Percentiles rank a stretch among this genome's conserved stretches.
Evolutionary conservation across 1,284 basidiomycete species (phyloP).

Genomic region (Malassezia sympodialis): DNA sequence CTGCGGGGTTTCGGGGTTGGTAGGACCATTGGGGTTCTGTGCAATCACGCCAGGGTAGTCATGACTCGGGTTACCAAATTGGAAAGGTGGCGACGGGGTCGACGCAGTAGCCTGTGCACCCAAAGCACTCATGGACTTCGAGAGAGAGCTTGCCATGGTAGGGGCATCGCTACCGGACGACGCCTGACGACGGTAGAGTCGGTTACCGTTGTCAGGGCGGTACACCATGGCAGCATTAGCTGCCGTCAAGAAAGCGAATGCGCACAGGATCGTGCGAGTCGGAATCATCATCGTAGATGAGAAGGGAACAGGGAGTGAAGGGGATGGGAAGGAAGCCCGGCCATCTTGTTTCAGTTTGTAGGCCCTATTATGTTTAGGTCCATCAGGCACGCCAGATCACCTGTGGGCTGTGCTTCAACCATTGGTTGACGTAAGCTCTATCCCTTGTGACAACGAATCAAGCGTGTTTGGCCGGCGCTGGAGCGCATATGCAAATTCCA

Average conservation of each 20-base stretch:
- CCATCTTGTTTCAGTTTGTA: background rate
- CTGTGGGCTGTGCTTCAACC: constrained; percentile 1
- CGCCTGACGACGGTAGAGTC: constrained; percentile 1
- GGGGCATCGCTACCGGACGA: background rate
- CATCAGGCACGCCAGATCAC: background rate
- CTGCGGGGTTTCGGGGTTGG: constrained; percentile 35
- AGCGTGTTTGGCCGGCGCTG: background rate
- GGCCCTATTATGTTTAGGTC: background rate
- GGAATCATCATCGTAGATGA: background rate
- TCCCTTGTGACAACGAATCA: background rate
- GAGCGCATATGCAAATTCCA: constrained; percentile 1
- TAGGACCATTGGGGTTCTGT: constrained; percentile 27
- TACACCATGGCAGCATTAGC: background rate
- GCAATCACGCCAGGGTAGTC: constrained; percentile 34
- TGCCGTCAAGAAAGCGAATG: background rate
- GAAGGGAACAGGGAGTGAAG: background rate
- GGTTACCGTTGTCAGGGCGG: background rate
- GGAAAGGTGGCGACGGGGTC: constrained; percentile 24
- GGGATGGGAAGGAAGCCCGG: background rate
- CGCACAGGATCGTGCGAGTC: constrained; percentile 2
- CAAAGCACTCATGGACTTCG: background rate
- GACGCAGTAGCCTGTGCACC: background rate
- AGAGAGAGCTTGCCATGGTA: background rate
- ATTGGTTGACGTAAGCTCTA: background rate
- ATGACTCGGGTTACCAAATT: constrained; percentile 30